These are phyloP conservation scores for Priceomyces fermenticarens DNA, from an alignment of 805 yeast species.

Conservation along the genomic window DNA sequence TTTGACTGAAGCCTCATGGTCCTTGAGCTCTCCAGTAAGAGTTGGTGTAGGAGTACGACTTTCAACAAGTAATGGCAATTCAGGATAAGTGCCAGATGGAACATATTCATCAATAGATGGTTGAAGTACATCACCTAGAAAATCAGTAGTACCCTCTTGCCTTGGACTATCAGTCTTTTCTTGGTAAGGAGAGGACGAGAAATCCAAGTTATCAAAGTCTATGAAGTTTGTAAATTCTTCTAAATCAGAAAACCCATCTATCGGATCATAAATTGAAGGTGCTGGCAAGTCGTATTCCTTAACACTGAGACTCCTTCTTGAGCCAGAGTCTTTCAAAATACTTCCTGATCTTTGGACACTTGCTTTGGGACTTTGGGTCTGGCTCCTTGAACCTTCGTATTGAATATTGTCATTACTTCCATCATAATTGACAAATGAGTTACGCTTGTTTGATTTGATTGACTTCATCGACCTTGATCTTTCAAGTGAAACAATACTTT, in stretches of 20 bases:
- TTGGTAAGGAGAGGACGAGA: conserved; percentile 20
- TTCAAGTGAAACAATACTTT: conserved; percentile 70
- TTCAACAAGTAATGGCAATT: neutral
- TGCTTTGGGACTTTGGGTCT: conserved; percentile 13
- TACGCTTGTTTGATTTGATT: conserved; percentile 34
- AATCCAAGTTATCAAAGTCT: conserved; percentile 36
- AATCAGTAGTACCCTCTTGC: too few relatives aligned
- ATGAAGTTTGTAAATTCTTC: conserved; percentile 41
- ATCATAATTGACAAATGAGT: conserved; percentile 37
- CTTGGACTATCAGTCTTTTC: neutral
- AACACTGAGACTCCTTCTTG: conserved; percentile 16
- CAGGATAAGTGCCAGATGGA: neutral
- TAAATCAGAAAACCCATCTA: conserved; percentile 24
- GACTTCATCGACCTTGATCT: conserved; percentile 61
- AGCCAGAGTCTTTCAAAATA: conserved; percentile 35
- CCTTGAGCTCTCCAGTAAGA: too few relatives aligned
- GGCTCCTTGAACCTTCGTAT: conserved; percentile 7
- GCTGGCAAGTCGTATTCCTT: conserved; percentile 3
- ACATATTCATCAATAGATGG: neutral
- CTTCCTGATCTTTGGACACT: conserved; percentile 32
- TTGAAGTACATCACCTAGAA: too few relatives aligned
- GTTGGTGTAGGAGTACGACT: too few relatives aligned
- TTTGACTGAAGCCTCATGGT: neutral
- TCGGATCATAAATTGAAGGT: conserved; percentile 3
- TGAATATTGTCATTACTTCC: conserved; percentile 42